Percentiles rank a stretch among this genome's conserved stretches.
These are phyloP conservation scores for Aegilops speltoides DNA, from an alignment of 176 grass and related monocot species.

Conservation along the genomic window DNA sequence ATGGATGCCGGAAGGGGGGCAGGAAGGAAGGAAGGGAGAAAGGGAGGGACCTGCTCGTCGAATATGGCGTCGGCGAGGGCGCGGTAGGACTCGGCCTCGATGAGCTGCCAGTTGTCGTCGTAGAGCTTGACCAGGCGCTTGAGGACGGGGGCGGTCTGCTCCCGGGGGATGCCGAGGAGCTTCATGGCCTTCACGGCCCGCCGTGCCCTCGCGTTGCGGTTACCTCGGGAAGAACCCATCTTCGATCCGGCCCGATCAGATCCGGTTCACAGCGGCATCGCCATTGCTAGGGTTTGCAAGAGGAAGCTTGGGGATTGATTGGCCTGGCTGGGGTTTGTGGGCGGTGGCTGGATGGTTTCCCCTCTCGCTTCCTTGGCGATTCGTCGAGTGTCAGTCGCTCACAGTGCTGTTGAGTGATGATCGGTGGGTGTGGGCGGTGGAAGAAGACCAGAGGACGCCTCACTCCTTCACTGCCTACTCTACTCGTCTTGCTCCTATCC, in stretches of 20 bases:
- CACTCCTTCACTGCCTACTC: too few relatives aligned
- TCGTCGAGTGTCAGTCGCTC: neutral
- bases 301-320: neutral
- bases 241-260: neutral
- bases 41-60: neutral
- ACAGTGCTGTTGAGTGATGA: neutral
- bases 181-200: constrained; percentile 55
- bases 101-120: constrained; percentile 62
- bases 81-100: constrained; percentile 72
- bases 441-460: too few relatives aligned
- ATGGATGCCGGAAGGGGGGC: neutral
- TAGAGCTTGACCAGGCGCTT: constrained; percentile 48
- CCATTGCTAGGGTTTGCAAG: constrained; percentile 12
- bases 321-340: neutral
- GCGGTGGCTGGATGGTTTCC: neutral
- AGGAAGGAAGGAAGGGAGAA: neutral
- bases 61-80: constrained; percentile 59
- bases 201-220: constrained; percentile 30
- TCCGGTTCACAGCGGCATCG: neutral
- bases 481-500: too few relatives aligned
- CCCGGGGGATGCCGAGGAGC: constrained; percentile 41
- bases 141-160: constrained; percentile 38
- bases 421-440: neutral
- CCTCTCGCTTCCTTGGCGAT: neutral
- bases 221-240: neutral